These are phyloP conservation scores for Suhomyces faveliae DNA, from an alignment of 805 yeast genomes.

Conservation along the genomic window DNA sequence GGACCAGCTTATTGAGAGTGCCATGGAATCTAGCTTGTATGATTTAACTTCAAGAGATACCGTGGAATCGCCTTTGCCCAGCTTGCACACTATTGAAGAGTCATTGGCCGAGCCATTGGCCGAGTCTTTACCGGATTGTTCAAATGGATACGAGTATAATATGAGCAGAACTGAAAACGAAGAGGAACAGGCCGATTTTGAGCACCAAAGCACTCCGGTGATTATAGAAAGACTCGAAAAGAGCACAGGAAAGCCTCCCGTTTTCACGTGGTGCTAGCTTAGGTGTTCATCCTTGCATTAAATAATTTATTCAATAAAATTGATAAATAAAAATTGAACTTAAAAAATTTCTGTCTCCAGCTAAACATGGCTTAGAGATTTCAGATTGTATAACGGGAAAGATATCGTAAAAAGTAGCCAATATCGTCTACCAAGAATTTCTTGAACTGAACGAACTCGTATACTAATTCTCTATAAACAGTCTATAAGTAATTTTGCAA, in stretches of 20 bases:
- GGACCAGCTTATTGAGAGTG: conserved; percentile 35
- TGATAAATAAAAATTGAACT: too few species aligned
- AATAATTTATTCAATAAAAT: too few species aligned
- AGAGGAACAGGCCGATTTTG: background rate
- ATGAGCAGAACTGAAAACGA: background rate
- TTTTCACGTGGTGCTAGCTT: conserved; percentile 65
- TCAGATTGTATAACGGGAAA: too few species aligned
- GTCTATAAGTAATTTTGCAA: background rate
- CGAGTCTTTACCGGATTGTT: background rate
- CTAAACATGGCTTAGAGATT: too few species aligned
- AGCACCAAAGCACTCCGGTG: conserved; percentile 35
- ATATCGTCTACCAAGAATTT: too few species aligned
- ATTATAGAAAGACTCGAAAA: conserved; percentile 60
- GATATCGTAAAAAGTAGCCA: too few species aligned
- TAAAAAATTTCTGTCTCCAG: too few species aligned
- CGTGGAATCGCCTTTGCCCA: background rate
- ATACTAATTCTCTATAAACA: conserved; percentile 1
- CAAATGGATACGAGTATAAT: conserved; percentile 13
- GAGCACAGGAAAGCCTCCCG: conserved; percentile 56
- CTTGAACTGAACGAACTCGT: too few species aligned
- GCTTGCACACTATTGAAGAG: background rate
- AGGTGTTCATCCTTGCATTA: too few species aligned
- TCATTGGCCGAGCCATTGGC: too few species aligned
- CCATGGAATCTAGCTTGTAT: conserved; percentile 35
- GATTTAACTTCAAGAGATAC: conserved; percentile 10